Evolutionary conservation across 176 grass and related monocot genomes (phyloP), one percentile per base, ranked within the genome.

Genomic region (Bonia amplexicaulis): DNA sequence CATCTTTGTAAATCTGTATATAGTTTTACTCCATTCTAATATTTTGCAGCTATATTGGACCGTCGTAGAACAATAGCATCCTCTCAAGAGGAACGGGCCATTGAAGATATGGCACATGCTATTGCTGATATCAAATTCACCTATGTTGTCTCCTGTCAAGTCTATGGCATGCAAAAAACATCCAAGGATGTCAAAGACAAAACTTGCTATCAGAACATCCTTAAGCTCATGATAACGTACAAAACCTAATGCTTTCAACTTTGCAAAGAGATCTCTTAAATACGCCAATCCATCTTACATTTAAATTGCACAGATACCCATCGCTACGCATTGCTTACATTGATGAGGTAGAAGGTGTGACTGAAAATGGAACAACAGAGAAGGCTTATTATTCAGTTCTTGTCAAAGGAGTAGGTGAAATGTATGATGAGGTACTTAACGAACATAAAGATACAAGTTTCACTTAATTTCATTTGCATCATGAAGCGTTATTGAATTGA

Each of bases 351-450:
- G 93, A 99, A 69, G 86, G 44, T 87, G 14, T 74, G 1, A 40
- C 39, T 7, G 47, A 45, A 42, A 55, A 82, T 81, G 93, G 83
- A 71, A 85, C 71, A 37, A 82, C 82, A 84, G 70, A 89, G 81
- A 99, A 94, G 77, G 80, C 79, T n/a, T 99, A 96, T 74, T 99
- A 94, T 91, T 99, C 96, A 61, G 96, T 99, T 90, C 96, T 99
- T 88, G 91, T 99, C 69, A 99, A 96, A 90, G 93, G 91, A 46
- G 59, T 35, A 27, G 85, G 84, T 74, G 91, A 94, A 20, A 99
- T 92, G 58, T 94, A 84, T 66, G 96, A 99, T 82, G 88, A 99
- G 93, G 96, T 99, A 89, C 41, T 76, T 22, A 6, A 54, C 27
- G 20, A 33, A 70, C 58, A 60, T 54, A 85, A n/a, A 77, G 26